Conservation (phyloP, 1,284 basidiomycete species). For the Ceratobasidium sp. region DNA sequence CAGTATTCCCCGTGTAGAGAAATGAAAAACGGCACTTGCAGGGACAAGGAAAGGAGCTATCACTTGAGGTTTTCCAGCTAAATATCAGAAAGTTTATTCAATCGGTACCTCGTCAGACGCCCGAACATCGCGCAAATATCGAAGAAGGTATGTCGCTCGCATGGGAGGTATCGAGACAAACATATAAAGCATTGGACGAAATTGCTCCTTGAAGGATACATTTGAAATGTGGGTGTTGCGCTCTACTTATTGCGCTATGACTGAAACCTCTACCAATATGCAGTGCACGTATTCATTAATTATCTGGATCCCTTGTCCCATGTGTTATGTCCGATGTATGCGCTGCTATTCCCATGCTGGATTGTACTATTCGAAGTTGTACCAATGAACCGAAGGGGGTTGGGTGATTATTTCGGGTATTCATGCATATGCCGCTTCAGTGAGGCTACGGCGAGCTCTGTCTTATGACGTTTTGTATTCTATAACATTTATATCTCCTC, state of each 20-base stretch:
- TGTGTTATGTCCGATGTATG: background rate
- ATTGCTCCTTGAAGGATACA: background rate
- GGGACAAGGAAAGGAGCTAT: conserved; percentile 18
- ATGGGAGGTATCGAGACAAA: conserved; percentile 22
- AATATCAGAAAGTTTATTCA: conserved; percentile 33
- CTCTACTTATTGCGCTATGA: background rate
- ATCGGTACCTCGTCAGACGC: conserved; percentile 20
- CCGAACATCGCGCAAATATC: conserved; percentile 2
- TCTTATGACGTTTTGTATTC: no score
- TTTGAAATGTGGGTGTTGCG: no score
- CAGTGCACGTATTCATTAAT: background rate
- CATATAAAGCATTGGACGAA: conserved; percentile 5
- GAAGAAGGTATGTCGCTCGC: conserved; percentile 29
- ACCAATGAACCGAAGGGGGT: no score
- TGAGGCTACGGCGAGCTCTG: no score
- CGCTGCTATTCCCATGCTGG: no score
- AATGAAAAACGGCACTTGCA: conserved; percentile 1
- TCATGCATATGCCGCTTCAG: no score
- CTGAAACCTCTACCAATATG: background rate
- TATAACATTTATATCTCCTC: no score
- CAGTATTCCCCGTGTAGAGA: background rate
- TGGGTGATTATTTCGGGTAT: no score
- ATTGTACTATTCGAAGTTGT: no score
- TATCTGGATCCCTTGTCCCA: background rate
- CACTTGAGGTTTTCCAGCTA: conserved; percentile 23